phyloP scores from a whole-genome alignment of 106 monocot genomes.

The Triglochin maritima region DNA sequence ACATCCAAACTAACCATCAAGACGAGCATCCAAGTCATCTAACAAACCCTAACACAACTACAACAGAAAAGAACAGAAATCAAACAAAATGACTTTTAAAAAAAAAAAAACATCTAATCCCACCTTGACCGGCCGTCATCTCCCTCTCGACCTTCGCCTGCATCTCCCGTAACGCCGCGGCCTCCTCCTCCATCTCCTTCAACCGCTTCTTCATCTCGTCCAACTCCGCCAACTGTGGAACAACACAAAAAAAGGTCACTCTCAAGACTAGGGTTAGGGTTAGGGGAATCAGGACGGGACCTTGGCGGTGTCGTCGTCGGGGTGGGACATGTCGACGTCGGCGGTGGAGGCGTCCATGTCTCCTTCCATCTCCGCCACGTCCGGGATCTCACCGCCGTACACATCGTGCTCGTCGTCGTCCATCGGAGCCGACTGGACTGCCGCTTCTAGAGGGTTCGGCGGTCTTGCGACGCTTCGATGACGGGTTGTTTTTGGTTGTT shows the following conservation, averaged over 20 bases:
- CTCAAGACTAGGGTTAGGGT: constrained; percentile 19
- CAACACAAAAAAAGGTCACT: constrained; percentile 5
- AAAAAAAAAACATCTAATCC: neutral
- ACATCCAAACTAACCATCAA: neutral
- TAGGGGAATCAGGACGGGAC: constrained; percentile 3
- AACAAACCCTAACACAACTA: too few relatives aligned
- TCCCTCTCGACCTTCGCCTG: constrained; percentile 94
- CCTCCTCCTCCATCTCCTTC: constrained; percentile 95
- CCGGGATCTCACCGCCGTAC: constrained; percentile 71
- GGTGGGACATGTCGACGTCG: constrained; percentile 30
- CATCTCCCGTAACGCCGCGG: constrained; percentile 91
- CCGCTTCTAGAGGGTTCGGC: too few relatives aligned
- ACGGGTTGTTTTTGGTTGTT: too few relatives aligned
- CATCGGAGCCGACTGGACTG: constrained; percentile 10
- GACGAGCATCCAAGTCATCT: too few relatives aligned
- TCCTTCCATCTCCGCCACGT: constrained; percentile 63
- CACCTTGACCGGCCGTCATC: constrained; percentile 76
- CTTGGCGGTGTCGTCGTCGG: constrained; percentile 46
- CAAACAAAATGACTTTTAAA: neutral
- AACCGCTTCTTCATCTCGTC: constrained; percentile 92
- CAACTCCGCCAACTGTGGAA: constrained; percentile 40
- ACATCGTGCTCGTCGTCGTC: constrained; percentile 80
- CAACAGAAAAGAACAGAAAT: neutral
- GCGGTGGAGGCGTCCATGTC: constrained; percentile 20
- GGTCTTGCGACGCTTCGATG: too few relatives aligned